These are phyloP conservation scores for Acanthamoeba triangularis DNA, from an alignment of 208 protist genomes.

Conservation along the genomic window DNA sequence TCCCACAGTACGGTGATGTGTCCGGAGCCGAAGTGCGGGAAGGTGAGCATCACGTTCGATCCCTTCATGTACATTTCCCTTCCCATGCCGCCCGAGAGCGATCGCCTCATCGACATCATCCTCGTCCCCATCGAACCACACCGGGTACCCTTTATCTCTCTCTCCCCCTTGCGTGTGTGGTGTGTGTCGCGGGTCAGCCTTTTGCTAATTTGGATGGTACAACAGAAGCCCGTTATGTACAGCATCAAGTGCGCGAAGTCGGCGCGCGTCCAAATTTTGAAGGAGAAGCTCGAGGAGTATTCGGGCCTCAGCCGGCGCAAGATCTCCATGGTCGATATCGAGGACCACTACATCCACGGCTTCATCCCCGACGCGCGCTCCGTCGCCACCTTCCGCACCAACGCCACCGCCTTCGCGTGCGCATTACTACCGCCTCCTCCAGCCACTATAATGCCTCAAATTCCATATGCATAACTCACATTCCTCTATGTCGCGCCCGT, in stretches of 20 bases:
- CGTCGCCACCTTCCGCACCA: constrained; percentile 11
- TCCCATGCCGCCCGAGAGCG: constrained; percentile 78
- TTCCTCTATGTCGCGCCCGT: neutral
- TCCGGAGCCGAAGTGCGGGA: constrained; percentile 80
- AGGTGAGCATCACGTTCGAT: constrained; percentile 91
- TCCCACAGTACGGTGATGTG: constrained; percentile 79
- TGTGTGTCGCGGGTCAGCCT: neutral
- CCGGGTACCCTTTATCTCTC: neutral
- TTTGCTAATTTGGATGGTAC: too few relatives aligned
- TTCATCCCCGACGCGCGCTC: constrained; percentile 35
- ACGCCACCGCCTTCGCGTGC: neutral
- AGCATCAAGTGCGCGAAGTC: constrained; percentile 14
- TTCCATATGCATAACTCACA: neutral
- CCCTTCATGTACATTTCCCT: constrained; percentile 93
- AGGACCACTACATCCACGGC: constrained; percentile 6
- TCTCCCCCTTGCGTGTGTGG: too few relatives aligned
- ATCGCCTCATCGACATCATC: constrained; percentile 63
- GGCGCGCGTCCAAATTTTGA: constrained; percentile 25
- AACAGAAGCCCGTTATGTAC: constrained; percentile 12
- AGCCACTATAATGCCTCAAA: neutral
- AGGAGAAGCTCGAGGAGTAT: constrained; percentile 37
- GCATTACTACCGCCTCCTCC: too few relatives aligned
- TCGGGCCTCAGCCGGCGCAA: neutral
- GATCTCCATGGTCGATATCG: neutral
- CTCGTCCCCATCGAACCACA: neutral